Base-by-base conservation (phyloP, 106 monocot genomes). In the Xerophyta viscosa region DNA sequence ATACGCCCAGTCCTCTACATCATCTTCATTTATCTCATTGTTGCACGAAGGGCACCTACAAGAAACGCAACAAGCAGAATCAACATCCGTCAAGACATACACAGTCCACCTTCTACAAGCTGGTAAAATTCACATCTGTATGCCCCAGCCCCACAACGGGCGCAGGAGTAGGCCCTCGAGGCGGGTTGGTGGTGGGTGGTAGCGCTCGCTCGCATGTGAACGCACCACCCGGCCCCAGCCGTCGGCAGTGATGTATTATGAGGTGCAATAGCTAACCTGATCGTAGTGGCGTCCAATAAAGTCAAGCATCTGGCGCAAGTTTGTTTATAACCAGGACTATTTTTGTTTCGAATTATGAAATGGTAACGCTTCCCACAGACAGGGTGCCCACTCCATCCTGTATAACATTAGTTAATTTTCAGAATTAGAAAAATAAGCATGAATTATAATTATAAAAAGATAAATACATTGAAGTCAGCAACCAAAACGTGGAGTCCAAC, bases 331-430 rank as follows among this genome's bases (percentile, higher is more conserved):
- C 65, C 44, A 22, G 55, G 57, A 24, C 65, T 71, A 28, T 41
- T 55, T 15, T 76, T 70, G 39, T 89, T 89, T 24, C 76, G 72
- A 11, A 96, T 82, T 56, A 96, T 85, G 62, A 96, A 96, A 58
- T 96, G 96, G 60, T 89, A 89, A 0, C 96, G 81, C 65, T 89
- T 89, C 44, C 65, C 65, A 57, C 89, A 96, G 21, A 96, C 96
- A 0, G 96, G 96, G 58, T 96, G 89, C 11, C 69, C 66, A 47
- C 96, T 96, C 96, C 96, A 96, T 24, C 89, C 96, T 96, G 47
- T 46, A 41, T 18, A 58, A n/a, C 8, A 28, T 59, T 5, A 12
- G 15, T 8, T 10, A 36, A 49, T 11, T n/a, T 0, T 48, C 15
- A 48, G 12, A 44, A 44, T 14, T 3, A 3, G 8, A 10, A 9